A percentile compares a stretch with the other conserved stretches of the same genome.
These are phyloP conservation scores for Talaromyces sp. DNA, from an alignment of 2,329 filamentous ascomycete genomes.

Conservation along the genomic window DNA sequence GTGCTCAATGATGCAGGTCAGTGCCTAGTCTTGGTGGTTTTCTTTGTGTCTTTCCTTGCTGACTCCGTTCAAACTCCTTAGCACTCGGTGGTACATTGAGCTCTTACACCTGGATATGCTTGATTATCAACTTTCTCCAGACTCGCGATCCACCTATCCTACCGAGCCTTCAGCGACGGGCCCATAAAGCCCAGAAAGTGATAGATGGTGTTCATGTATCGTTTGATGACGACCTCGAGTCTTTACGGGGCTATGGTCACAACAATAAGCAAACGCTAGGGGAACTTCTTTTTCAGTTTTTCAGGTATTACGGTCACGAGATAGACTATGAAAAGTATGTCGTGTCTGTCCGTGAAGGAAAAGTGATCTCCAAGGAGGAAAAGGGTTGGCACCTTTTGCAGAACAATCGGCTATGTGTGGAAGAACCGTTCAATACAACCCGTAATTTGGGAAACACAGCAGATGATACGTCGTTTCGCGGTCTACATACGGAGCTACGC, in stretches of 20 bases:
- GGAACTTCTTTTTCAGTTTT: slow-evolving; percentile 89
- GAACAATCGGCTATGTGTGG: slow-evolving; percentile 85
- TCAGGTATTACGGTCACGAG: slow-evolving; percentile 89
- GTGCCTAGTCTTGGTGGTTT: slow-evolving; percentile 26
- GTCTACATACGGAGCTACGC: slow-evolving; percentile 82
- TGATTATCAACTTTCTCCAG: slow-evolving; percentile 95
- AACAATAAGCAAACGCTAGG: slow-evolving; percentile 79
- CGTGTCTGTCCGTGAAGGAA: slow-evolving; percentile 78
- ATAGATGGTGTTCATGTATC: slow-evolving; percentile 64
- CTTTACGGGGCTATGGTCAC: slow-evolving; percentile 66
- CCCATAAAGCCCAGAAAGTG: slow-evolving; percentile 56
- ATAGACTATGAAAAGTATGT: slow-evolving; percentile 82
- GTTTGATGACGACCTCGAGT: slow-evolving; percentile 81
- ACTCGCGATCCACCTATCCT: slow-evolving; percentile 77
- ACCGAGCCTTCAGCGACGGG: slow-evolving; percentile 74
- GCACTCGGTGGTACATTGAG: slow-evolving; percentile 90
- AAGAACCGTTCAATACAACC: slow-evolving; percentile 88
- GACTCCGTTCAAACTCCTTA: slow-evolving; percentile 33
- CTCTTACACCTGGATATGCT: slow-evolving; percentile 98
- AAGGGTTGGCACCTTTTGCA: slow-evolving; percentile 80
- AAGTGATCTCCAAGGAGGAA: slow-evolving; percentile 69
- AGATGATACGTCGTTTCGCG: slow-evolving; percentile 88
- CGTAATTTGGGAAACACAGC: slow-evolving; percentile 94
- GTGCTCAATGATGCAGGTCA: slow-evolving; percentile 94
- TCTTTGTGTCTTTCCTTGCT: not conserved